Conservation (phyloP, 2,329 filamentous ascomycete genomes). For the Metarhizium guizhouense region DNA sequence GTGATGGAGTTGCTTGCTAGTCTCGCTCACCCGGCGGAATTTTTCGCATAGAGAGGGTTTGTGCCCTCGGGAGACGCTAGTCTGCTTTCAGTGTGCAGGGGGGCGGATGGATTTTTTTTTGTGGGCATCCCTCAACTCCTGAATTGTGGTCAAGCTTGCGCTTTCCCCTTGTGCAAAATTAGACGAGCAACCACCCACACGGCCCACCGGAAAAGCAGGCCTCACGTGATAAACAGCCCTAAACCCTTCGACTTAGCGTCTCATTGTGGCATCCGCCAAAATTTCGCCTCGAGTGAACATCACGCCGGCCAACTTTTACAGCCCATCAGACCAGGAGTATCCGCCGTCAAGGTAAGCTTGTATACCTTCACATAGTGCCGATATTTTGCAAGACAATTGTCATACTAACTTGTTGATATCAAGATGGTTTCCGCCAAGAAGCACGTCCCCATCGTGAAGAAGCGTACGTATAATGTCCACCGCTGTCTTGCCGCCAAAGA, state of each 20-base stretch:
- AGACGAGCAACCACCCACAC: not conserved
- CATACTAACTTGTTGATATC: conserved; percentile 21
- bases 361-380: not conserved
- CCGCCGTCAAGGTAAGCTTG: conserved; percentile 31
- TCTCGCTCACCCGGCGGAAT: conserved; percentile 7
- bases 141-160: too few relatives aligned
- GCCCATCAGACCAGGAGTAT: conserved; percentile 25
- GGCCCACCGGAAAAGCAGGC: not conserved
- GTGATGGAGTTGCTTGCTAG: conserved; percentile 6
- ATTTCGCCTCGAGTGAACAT: conserved; percentile 25
- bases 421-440: conserved; percentile 99
- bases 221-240: conserved; percentile 24
- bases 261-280: conserved; percentile 24
- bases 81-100: conserved; percentile 12
- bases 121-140: not conserved
- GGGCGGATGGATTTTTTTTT: not conserved
- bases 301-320: conserved; percentile 25
- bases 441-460: conserved; percentile 99
- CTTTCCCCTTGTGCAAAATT: not conserved
- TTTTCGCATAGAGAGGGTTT: conserved; percentile 22
- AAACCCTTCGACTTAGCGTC: conserved; percentile 23
- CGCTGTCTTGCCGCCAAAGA: not conserved
- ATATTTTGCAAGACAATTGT: not conserved
- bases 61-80: conserved; percentile 23
- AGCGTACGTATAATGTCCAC: conserved; percentile 64